A percentile compares a stretch with the other conserved stretches of the same genome.
Evolutionary conservation across 306 rosid species (phyloP).

Genomic region (Trichosanthes truncata): DNA sequence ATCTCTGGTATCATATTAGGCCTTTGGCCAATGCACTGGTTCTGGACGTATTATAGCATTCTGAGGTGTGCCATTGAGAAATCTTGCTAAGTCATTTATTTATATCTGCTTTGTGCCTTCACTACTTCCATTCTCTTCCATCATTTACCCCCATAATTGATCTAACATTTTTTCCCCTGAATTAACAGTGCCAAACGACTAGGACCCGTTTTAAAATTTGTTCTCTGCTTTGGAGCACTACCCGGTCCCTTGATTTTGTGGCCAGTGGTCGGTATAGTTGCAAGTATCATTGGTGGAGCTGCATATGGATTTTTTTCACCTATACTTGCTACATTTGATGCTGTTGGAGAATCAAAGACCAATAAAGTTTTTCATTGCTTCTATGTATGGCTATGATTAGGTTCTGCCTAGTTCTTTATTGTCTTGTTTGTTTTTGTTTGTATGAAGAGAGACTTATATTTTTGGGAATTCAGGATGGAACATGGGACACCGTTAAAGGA

Average conservation of each 20-base stretch:
- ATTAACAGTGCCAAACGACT: slow-evolving; percentile 53
- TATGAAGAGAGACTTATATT: slow-evolving; percentile 14
- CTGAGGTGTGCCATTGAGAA: slow-evolving; percentile 43
- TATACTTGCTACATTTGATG: slow-evolving; percentile 66
- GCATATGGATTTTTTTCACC: slow-evolving; percentile 72
- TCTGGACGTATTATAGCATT: slow-evolving; percentile 66
- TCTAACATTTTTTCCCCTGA: not conserved
- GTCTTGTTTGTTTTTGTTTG: slow-evolving; percentile 13
- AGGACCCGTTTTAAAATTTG: slow-evolving; percentile 70
- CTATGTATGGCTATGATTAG: slow-evolving; percentile 41
- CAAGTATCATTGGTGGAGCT: slow-evolving; percentile 75
- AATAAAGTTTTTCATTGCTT: slow-evolving; percentile 50
- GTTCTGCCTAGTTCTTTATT: slow-evolving; percentile 3
- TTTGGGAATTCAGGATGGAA: slow-evolving; percentile 63
- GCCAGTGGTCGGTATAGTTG: slow-evolving; percentile 67
- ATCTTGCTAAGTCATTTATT: not conserved
- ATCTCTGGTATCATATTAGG: slow-evolving; percentile 60
- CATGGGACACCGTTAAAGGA: slow-evolving; percentile 48
- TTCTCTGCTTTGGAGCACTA: slow-evolving; percentile 50
- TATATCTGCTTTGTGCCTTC: not conserved
- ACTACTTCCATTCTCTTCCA: not conserved
- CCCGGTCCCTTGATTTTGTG: slow-evolving; percentile 51
- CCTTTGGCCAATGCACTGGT: slow-evolving; percentile 66
- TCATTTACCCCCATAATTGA: not conserved
- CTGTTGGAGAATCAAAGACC: slow-evolving; percentile 78